phyloP scores from a whole-genome alignment of 108 stramenopile genomes.

The Hondaea fermentalgiana region DNA sequence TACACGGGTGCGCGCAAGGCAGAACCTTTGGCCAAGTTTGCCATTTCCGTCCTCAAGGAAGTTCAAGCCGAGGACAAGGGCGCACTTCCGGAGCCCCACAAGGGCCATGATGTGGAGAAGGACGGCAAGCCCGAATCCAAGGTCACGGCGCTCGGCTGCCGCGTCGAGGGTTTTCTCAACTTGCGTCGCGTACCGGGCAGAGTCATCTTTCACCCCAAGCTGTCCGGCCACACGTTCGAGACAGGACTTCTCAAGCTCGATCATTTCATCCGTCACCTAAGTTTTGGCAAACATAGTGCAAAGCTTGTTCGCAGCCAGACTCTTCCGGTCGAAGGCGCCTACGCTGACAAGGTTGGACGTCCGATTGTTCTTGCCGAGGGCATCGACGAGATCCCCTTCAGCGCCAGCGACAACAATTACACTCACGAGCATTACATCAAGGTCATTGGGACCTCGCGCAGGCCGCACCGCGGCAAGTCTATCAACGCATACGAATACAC shows the following conservation, averaged over 20 bases:
- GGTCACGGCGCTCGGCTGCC: background rate
- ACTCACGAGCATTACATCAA: conserved; percentile 9
- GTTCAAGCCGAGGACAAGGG: background rate
- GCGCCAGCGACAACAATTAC: background rate
- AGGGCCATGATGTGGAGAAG: background rate
- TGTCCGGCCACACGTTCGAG: background rate
- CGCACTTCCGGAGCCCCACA: background rate
- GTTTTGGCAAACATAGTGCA: background rate
- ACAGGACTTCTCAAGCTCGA: background rate
- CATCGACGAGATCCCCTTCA: background rate
- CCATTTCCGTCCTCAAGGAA: background rate
- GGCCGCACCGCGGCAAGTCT: background rate
- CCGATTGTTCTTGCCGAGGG: background rate
- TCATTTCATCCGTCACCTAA: background rate
- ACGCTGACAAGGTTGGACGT: background rate
- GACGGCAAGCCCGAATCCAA: background rate
- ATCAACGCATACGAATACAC: conserved; percentile 1
- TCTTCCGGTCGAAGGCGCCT: background rate
- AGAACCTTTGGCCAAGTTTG: background rate
- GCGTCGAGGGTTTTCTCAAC: background rate
- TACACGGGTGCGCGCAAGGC: background rate
- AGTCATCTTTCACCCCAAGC: background rate
- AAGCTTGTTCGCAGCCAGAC: background rate
- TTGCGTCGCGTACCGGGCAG: background rate
- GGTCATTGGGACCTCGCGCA: background rate